Evolutionary conservation across 2,329 filamentous ascomycete genomes (phyloP).

Genomic region (Calonectria leucothoes): DNA sequence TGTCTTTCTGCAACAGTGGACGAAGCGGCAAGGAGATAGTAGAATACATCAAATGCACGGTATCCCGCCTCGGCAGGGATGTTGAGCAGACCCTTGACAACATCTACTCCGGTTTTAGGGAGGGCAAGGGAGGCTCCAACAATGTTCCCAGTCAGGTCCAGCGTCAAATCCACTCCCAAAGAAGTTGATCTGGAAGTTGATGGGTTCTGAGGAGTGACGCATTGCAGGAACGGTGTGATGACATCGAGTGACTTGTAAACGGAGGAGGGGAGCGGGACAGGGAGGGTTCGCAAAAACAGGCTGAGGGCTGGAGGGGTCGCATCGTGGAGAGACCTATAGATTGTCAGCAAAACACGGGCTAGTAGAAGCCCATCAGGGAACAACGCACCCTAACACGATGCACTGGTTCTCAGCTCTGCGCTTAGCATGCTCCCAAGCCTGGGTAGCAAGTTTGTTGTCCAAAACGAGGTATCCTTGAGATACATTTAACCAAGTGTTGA

Average conservation of each 20-base stretch:
- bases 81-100: constrained; percentile 80
- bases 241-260: constrained; percentile 84
- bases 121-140: constrained; percentile 81
- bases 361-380: background rate
- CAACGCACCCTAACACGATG: constrained; percentile 83
- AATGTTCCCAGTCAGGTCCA: constrained; percentile 84
- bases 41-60: constrained; percentile 96
- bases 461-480: constrained; percentile 78
- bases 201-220: constrained; percentile 91
- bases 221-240: constrained; percentile 86
- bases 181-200: constrained; percentile 83
- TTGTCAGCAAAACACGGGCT: constrained; percentile 5
- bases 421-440: constrained; percentile 96
- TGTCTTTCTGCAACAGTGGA: constrained; percentile 91
- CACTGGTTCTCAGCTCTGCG: constrained; percentile 95
- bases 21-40: constrained; percentile 90
- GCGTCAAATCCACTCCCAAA: constrained; percentile 82
- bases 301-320: constrained; percentile 86
- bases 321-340: constrained; percentile 81
- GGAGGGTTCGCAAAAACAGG: constrained; percentile 85
- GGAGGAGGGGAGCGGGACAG: constrained; percentile 79
- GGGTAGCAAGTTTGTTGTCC: constrained; percentile 80
- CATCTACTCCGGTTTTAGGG: constrained; percentile 89
- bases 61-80: constrained; percentile 84
- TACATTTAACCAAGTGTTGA: constrained; percentile 95